Percentiles rank a stretch among this genome's conserved stretches.
Conservation (phyloP, 148 eudicot genomes). For the Cornus controversa region DNA sequence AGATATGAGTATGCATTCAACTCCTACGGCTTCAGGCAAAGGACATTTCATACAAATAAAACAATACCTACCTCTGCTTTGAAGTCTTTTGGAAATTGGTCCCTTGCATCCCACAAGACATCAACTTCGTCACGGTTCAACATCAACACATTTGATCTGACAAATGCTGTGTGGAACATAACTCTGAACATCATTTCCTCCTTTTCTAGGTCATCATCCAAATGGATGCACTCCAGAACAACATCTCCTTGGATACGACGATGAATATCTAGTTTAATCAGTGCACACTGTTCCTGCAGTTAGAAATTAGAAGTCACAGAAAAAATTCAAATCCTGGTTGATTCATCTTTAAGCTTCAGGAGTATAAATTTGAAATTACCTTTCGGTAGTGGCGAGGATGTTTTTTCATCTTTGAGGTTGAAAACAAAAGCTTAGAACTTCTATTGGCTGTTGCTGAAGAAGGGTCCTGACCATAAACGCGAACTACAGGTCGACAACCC, state of each 20-base stretch:
- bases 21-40: slow-evolving; percentile 23
- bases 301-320: slow-evolving; percentile 15
- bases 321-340: slow-evolving; percentile 2
- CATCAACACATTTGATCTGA: slow-evolving; percentile 60
- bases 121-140: slow-evolving; percentile 73
- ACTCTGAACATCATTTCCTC: slow-evolving; percentile 82
- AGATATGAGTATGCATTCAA: slow-evolving; percentile 52
- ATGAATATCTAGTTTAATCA: slow-evolving; percentile 67
- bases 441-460: slow-evolving; percentile 41
- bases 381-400: slow-evolving; percentile 42
- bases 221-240: slow-evolving; percentile 71
- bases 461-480: slow-evolving; percentile 69
- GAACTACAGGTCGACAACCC: slow-evolving; percentile 66
- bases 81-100: slow-evolving; percentile 60
- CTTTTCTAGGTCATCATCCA: slow-evolving; percentile 45
- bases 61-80: slow-evolving; percentile 62
- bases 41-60: slow-evolving; percentile 12
- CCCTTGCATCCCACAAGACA: slow-evolving; percentile 70
- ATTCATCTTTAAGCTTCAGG: slow-evolving; percentile 2
- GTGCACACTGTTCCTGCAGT: slow-evolving; percentile 69
- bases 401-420: slow-evolving; percentile 53
- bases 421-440: slow-evolving; percentile 58
- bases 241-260: slow-evolving; percentile 80
- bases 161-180: slow-evolving; percentile 75
- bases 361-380: slow-evolving; percentile 35